Conservation (phyloP, 2,329 filamentous ascomycete species). For the Colletotrichum sp. region DNA sequence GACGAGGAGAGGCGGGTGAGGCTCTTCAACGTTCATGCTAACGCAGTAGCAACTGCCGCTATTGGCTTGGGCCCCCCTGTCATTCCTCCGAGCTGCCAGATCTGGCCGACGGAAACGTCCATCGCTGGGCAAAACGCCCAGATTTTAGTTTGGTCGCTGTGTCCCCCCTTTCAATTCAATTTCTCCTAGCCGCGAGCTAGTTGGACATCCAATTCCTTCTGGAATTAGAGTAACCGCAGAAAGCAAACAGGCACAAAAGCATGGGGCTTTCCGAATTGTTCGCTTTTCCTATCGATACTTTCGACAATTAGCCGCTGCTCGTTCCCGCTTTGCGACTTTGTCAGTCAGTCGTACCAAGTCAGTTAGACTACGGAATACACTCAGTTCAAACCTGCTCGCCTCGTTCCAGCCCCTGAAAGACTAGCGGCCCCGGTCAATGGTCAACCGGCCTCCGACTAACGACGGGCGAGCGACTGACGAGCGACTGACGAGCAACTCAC, state of each 20-base stretch:
- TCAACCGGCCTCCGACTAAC: background rate
- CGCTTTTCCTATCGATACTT: background rate
- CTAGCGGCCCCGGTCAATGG: background rate
- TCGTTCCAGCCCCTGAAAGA: background rate
- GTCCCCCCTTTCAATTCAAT: background rate
- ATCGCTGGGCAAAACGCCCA: slow-evolving; percentile 11
- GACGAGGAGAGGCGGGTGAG: background rate
- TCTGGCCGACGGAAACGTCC: slow-evolving; percentile 5
- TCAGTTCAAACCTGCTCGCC: background rate
- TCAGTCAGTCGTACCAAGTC: background rate
- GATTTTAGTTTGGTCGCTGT: background rate
- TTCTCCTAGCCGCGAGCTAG: background rate
- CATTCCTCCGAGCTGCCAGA: slow-evolving; percentile 3
- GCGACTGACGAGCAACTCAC: background rate
- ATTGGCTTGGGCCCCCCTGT: background rate
- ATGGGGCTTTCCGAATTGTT: background rate
- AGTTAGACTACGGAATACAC: background rate
- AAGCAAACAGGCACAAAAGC: background rate
- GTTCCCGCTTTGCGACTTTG: background rate
- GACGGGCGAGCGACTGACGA: background rate
- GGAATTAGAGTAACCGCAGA: background rate
- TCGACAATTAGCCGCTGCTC: background rate
- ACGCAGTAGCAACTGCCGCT: background rate
- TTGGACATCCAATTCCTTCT: background rate
- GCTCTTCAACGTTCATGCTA: slow-evolving; percentile 9